Evolutionary conservation across 2,329 filamentous ascomycete genomes (phyloP).

Genomic region (Colletotrichum theobromicola): DNA sequence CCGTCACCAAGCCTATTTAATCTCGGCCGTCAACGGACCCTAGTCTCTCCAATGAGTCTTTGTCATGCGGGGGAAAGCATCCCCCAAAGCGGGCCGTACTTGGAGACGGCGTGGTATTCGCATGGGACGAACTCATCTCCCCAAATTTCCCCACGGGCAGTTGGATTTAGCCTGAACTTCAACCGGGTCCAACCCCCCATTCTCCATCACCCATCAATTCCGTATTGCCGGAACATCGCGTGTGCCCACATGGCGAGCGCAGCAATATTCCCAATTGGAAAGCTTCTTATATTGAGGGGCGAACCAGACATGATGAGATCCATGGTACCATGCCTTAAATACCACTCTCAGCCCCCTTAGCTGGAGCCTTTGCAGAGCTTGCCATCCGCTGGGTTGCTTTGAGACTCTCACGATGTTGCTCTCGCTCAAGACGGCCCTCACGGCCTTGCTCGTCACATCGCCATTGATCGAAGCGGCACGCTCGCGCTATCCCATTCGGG

Average conservation of each 20-base stretch:
- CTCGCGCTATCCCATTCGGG: slow-evolving; percentile 1
- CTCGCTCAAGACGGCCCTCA: slow-evolving; percentile 15
- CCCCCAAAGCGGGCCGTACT: not conserved
- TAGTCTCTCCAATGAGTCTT: not conserved
- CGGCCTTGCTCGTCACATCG: slow-evolving; percentile 8
- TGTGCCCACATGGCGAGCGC: not conserved
- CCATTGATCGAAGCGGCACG: not conserved
- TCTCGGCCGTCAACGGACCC: not conserved
- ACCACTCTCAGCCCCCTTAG: not conserved
- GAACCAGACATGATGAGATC: not conserved
- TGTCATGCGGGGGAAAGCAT: slow-evolving; percentile 1
- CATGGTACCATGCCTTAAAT: not conserved
- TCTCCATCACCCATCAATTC: not conserved
- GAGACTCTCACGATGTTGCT: not conserved
- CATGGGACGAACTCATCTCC: slow-evolving; percentile 17
- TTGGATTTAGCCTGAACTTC: slow-evolving; percentile 21
- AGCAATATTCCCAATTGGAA: not conserved
- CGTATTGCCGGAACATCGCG: slow-evolving; percentile 7
- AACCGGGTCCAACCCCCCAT: not conserved
- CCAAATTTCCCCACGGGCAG: not conserved
- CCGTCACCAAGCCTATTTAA: not conserved
- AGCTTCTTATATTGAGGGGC: slow-evolving; percentile 1
- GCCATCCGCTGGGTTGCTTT: not conserved
- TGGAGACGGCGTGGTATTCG: slow-evolving; percentile 6
- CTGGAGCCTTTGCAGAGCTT: not conserved